Evolutionary conservation across 495 filamentous ascomycete species (phyloP).

Genomic region (Lophiostoma macrostomum): DNA sequence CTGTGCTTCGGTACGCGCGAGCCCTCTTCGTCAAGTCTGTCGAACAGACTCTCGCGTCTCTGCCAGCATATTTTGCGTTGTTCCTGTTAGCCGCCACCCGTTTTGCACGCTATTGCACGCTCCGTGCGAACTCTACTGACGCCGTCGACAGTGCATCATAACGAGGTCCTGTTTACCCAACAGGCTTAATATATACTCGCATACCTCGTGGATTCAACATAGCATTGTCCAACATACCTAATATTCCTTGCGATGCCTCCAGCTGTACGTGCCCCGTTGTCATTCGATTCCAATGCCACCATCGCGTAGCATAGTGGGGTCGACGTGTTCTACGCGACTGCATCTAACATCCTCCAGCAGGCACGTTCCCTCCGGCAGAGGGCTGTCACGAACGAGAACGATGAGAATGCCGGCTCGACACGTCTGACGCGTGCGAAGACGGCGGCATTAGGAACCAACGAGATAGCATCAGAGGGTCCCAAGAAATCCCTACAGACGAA

Average conservation of each 20-base stretch:
- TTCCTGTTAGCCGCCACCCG: slow-evolving; percentile 15
- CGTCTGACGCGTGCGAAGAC: slow-evolving; percentile 92
- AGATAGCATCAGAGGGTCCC: slow-evolving; percentile 48
- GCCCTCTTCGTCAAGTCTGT: slow-evolving; percentile 24
- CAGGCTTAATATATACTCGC: slow-evolving; percentile 19
- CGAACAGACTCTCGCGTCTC: slow-evolving; percentile 32
- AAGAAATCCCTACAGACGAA: slow-evolving; percentile 78
- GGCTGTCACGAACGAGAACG: slow-evolving; percentile 82
- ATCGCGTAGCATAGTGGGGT: not conserved
- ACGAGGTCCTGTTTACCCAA: slow-evolving; percentile 26
- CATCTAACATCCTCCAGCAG: slow-evolving; percentile 19
- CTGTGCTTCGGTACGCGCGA: slow-evolving; percentile 21
- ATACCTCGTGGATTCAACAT: slow-evolving; percentile 4
- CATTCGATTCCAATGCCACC: not conserved
- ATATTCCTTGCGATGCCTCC: slow-evolving; percentile 33
- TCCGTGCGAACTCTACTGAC: slow-evolving; percentile 15
- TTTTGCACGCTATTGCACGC: slow-evolving; percentile 3
- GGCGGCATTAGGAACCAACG: slow-evolving; percentile 63
- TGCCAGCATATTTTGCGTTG: slow-evolving; percentile 12
- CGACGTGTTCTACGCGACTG: not conserved
- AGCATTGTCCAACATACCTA: slow-evolving; percentile 24
- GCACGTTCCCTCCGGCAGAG: slow-evolving; percentile 50
- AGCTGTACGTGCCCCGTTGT: slow-evolving; percentile 22
- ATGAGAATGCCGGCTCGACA: slow-evolving; percentile 77
- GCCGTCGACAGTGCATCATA: slow-evolving; percentile 29